These are phyloP conservation scores for Limnanthes douglasii DNA, from an alignment of 345 rosid species.

Conservation along the genomic window DNA sequence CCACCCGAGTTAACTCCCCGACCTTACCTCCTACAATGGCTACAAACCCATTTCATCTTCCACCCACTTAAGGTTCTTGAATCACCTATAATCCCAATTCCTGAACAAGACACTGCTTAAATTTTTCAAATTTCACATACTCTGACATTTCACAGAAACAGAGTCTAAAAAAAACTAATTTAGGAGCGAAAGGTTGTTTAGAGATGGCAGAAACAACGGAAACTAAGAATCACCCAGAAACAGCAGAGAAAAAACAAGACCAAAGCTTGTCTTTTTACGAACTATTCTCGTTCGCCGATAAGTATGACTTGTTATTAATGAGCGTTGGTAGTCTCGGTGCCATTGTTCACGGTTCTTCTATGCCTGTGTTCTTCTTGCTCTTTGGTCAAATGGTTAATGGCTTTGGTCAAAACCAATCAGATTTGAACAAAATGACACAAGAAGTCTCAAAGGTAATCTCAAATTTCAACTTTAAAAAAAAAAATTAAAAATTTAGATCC, in stretches of 20 bases:
- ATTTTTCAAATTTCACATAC: no score
- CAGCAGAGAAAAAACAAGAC: constrained; percentile 96
- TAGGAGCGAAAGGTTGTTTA: no score
- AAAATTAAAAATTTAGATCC: constrained; percentile 22
- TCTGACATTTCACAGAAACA: no score
- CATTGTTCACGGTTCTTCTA: constrained; percentile 84
- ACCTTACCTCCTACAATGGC: no score
- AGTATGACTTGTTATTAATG: constrained; percentile 71
- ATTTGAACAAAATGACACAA: constrained; percentile 76
- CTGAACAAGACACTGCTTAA: no score
- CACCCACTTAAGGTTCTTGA: no score
- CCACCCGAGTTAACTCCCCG: no score
- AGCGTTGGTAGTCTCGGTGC: constrained; percentile 74
- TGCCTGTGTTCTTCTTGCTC: constrained; percentile 92
- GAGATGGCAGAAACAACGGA: no score
- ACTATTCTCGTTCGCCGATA: constrained; percentile 94
- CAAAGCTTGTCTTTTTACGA: constrained; percentile 83
- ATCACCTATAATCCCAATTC: no score
- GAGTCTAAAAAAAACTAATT: no score
- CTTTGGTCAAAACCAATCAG: constrained; percentile 89
- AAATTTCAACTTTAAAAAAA: neutral
- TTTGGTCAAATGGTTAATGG: constrained; percentile 99
- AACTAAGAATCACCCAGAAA: no score
- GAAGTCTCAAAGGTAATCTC: constrained; percentile 68
- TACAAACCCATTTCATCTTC: no score